phyloP scores from a whole-genome alignment of 257 asterid species.

The Solanum lycopersicoides region DNA sequence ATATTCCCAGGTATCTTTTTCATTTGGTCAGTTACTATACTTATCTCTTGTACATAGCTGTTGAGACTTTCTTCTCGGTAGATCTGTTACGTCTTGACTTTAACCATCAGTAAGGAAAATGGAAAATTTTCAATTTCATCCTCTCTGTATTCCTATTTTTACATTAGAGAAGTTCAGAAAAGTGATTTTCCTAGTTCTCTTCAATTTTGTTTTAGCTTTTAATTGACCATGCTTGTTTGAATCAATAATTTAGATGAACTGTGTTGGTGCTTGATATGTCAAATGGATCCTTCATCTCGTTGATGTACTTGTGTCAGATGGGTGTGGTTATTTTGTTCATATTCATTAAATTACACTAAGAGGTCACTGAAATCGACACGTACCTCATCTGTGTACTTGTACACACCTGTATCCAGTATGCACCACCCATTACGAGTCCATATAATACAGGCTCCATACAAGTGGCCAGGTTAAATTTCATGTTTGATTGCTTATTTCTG shows the following conservation, averaged over 20 bases:
- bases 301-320: not conserved
- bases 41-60: not conserved
- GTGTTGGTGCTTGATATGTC: not conserved
- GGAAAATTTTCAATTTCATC: not conserved
- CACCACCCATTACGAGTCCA: not conserved
- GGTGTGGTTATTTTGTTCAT: not conserved
- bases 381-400: not conserved
- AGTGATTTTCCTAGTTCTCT: not conserved
- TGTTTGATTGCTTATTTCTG: not conserved
- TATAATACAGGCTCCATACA: not conserved
- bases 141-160: not conserved
- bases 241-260: not conserved
- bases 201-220: not conserved
- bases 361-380: not conserved
- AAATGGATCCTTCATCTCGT: not conserved
- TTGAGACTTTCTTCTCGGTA: slow-evolving; percentile 1
- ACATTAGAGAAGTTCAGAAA: not conserved
- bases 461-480: not conserved
- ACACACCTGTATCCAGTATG: not conserved
- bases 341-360: not conserved
- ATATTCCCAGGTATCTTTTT: slow-evolving; percentile 75
- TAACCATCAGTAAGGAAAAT: not conserved
- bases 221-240: not conserved
- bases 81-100: not conserved
- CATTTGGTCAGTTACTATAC: not conserved